Evolutionary conservation across 2,329 filamentous ascomycete species (phyloP), one percentile per base, ranked within the genome.

Genomic region (Talaromyces sp.): DNA sequence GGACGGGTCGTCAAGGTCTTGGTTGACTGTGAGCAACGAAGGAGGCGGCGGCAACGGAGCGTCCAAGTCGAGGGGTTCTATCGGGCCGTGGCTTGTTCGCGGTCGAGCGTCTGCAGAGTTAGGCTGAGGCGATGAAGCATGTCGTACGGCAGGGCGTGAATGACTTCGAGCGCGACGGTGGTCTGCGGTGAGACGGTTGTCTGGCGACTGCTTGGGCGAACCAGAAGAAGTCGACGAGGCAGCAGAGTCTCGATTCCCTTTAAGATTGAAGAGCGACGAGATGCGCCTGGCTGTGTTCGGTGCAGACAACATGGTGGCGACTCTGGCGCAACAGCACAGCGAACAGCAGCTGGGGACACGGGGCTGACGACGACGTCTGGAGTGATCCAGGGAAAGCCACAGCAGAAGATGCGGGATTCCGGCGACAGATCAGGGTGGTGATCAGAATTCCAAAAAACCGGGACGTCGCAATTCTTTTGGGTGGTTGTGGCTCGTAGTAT

Each of bases 271-370:
- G 52, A 79, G 71, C 41, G 77, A 79, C 11, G 77, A 78, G 60
- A 79, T 75, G 61, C 76, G 76, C 68, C 74, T 77, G 60, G 74
- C 75, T 60, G 75, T 75, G 65, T 76, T 77, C 56, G 74, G 75
- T 68, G 75, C 71, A 27, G 74, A 76, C 65, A 77, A 67, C 72
- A 75, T 75, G 55, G 38, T 50, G 17, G 51, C 50, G 48, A 21
- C 41, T 51, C 27, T 31, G 19, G 7, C 38, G 53, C 21, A 50
- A n/a, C 43, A 50, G 43, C 35, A 32, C 31, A n/a, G 24, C 26
- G 26, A 26, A 26, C 48, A 26, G 7, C 3, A 50, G 48, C 32
- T 35, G 12, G 12, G 19, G 19, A 51, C 19, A 27, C 48, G 29
- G 9, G 9, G 48, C 27, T 52, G 12, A 11, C 29, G 24, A 32